Evolutionary conservation across 2,329 filamentous ascomycete species (phyloP).

Genomic region (Pestalotiopsis sp.): DNA sequence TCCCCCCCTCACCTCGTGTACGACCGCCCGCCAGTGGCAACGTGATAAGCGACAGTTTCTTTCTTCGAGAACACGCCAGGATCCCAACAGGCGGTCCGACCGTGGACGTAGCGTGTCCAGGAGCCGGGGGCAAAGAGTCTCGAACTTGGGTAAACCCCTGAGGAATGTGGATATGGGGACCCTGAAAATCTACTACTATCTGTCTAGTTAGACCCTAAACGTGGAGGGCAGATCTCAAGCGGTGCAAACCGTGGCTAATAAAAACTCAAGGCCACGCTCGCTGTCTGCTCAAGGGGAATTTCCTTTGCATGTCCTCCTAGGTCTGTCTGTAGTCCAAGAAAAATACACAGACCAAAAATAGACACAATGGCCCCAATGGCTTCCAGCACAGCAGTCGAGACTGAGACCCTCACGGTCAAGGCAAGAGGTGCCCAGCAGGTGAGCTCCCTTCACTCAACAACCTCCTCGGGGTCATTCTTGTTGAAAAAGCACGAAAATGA

Average conservation of each 20-base stretch:
- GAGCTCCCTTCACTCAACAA: not conserved
- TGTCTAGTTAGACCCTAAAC: not conserved
- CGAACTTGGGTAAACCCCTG: not conserved
- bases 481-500: not conserved
- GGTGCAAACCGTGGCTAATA: not conserved
- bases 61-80: conserved; percentile 2
- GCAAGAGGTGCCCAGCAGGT: conserved; percentile 9
- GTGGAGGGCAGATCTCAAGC: conserved; percentile 2
- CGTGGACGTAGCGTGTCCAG: not conserved
- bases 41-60: not conserved
- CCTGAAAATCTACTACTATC: conserved; percentile 4
- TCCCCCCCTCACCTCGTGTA: not conserved
- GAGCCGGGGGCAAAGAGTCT: not conserved
- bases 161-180: not conserved
- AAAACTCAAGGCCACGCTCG: not conserved
- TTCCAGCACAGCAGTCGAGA: conserved; percentile 4
- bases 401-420: conserved; percentile 7
- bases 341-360: not conserved
- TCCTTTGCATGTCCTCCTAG: conserved; percentile 1
- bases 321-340: not conserved
- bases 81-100: conserved; percentile 2
- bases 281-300: not conserved
- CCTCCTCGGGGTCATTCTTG: not conserved
- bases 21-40: not conserved
- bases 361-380: conserved; percentile 3